Evolutionary conservation across 371 early-diverging fungal genomes (phyloP).

Genomic region (Saksenaea vasiformis): DNA sequence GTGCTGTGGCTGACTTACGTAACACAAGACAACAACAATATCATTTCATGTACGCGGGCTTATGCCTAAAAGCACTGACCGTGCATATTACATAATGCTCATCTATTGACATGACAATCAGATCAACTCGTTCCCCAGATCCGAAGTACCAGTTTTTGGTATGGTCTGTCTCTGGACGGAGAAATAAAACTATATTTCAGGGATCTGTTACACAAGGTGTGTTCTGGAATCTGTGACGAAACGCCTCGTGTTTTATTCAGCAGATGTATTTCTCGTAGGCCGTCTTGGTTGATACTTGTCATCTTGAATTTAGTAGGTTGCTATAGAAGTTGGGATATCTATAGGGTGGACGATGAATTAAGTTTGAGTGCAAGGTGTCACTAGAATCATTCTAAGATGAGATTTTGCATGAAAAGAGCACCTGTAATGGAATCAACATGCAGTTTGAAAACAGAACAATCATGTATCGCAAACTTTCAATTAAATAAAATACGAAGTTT

Average conservation of each 20-base stretch:
- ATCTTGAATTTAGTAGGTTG: too few relatives aligned
- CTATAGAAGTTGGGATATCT: too few relatives aligned
- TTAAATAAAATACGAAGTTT: background rate
- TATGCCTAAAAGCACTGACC: background rate
- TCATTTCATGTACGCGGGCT: background rate
- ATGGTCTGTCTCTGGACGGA: background rate
- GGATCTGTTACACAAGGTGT: background rate
- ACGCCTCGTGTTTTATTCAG: background rate
- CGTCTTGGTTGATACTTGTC: too few relatives aligned
- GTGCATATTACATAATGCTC: background rate
- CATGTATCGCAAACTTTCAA: too few relatives aligned
- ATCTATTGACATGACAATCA: background rate
- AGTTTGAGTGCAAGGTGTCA: too few relatives aligned
- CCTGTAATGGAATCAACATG: too few relatives aligned
- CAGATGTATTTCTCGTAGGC: background rate
- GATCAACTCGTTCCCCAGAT: background rate
- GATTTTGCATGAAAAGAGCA: too few relatives aligned
- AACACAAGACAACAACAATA: too few relatives aligned
- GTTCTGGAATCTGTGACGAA: constrained; percentile 1
- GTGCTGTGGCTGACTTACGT: too few relatives aligned
- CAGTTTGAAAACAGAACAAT: too few relatives aligned
- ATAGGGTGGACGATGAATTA: too few relatives aligned
- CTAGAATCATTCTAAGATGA: too few relatives aligned
- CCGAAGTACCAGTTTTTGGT: background rate
- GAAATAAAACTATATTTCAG: background rate